Conservation (phyloP, 208 protist species). For the Angomonas deanei region DNA sequence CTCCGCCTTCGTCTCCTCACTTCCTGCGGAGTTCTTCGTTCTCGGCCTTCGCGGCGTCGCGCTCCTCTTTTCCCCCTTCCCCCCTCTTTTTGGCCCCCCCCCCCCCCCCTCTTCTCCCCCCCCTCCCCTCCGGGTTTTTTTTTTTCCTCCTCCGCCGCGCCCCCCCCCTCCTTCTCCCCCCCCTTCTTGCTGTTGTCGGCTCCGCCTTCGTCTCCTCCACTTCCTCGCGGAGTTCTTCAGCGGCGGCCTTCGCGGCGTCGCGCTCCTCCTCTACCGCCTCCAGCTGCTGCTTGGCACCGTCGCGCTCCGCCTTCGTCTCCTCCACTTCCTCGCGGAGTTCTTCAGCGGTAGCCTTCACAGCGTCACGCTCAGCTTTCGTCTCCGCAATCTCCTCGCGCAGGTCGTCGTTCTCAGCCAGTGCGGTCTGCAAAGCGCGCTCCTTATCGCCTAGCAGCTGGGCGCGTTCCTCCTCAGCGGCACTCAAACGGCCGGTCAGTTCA, state of each 20-base stretch:
- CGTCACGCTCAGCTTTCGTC: slow-evolving; percentile 4
- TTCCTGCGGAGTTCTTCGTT: not conserved
- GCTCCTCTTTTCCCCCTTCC: not conserved
- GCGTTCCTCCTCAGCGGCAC: too few species aligned
- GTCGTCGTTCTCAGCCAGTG: not conserved
- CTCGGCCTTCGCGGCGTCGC: not conserved
- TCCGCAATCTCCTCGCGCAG: not conserved
- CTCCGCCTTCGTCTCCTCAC: slow-evolving; percentile 5
- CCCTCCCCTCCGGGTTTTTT: not conserved
- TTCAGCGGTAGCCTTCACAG: not conserved
- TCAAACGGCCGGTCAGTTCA: too few species aligned
- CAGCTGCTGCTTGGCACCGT: not conserved
- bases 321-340: not conserved
- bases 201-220: not conserved
- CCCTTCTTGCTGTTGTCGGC: not conserved
- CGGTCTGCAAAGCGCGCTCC: too few species aligned
- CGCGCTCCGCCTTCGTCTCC: not conserved
- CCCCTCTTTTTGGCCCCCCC: not conserved
- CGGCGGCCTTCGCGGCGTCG: not conserved
- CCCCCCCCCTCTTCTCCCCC: not conserved
- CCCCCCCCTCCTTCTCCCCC: slow-evolving; percentile 4
- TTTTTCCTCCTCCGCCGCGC: not conserved
- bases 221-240: not conserved
- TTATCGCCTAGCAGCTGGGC: too few species aligned
- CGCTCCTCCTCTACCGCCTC: not conserved